A percentile compares a stretch with the other conserved stretches of the same genome.
Conservation (phyloP, 176 grass and related monocot species). For the Oryza australiensis region DNA sequence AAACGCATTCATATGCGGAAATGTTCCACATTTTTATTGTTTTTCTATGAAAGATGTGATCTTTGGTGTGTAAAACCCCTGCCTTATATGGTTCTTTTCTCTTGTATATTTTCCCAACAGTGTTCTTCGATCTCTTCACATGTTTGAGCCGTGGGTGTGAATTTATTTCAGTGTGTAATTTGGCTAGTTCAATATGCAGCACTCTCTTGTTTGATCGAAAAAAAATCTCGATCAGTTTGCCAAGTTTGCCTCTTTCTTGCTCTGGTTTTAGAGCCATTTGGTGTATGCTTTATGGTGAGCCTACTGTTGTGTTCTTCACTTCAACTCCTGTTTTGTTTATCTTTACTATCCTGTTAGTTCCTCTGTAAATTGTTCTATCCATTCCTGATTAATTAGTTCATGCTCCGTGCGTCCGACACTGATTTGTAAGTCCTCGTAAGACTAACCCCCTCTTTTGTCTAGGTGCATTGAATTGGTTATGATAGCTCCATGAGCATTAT, state of each 20-base stretch:
- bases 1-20: background rate
- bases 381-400: background rate
- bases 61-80: background rate
- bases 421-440: background rate
- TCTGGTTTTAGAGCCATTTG: background rate
- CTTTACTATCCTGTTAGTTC: background rate
- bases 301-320: background rate
- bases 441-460: slow-evolving; percentile 18
- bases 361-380: background rate
- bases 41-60: background rate
- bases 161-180: background rate
- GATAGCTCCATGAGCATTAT: background rate
- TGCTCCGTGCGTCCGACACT: background rate
- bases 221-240: background rate
- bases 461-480: slow-evolving; percentile 11
- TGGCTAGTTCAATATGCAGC: background rate
- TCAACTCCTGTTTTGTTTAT: background rate
- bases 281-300: too few relatives aligned
- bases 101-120: background rate
- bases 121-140: background rate
- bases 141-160: background rate
- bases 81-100: background rate
- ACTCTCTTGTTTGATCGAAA: background rate
- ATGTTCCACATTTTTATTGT: background rate
- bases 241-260: too few relatives aligned